Evolutionary conservation across 2,329 filamentous ascomycete species (phyloP), one percentile per base, ranked within the genome.

Genomic region (Waltergamsia citrina): DNA sequence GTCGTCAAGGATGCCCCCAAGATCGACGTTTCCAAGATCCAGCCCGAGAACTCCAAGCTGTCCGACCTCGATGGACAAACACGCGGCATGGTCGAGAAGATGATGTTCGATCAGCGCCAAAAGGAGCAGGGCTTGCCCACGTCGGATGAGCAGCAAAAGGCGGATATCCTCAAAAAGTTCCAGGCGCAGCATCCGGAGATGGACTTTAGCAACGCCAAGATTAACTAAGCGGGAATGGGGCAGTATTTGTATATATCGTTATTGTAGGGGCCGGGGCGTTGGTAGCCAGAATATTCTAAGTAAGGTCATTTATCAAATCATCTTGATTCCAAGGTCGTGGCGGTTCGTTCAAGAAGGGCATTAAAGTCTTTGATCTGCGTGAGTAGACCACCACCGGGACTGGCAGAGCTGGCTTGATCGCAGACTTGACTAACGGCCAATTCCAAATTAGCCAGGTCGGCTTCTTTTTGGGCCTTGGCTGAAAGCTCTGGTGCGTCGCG

Each of bases 51-150:
- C 55, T 88, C 81, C 54, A 94, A 87, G 59, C 69, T 98, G 51
- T 80, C 83, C 37, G 92, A 98, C 57, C 67, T 98, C 45, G 90
- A 96, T 53, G 92, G 92, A 40, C 84, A 94, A 69, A 98, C 92
- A 35, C 75, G 92, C 43, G 75, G 79, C 38, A 96, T 98, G 90
- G 92, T 98, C 29, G 92, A 98, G 77, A 98, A 98, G 76, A 98
- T 98, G 92, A 98, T 98, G 92, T 98, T 74, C 51, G 92, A 98
- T 65, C 92, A 98, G 70, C 72, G 84, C 45, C 88, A 96, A 67
- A 98, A 98, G 76, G 88, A 96, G 67, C 67, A 74, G 59, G 92
- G 92, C 5, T 72, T 82, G 59, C 85, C 87, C 30, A 87, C 81
- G 10, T 94, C 85, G 44, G 92, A 96, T 46, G 92, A 98, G 67